Base-by-base conservation (phyloP, 495 filamentous ascomycete genomes). In the Aspergillus mulundensis region DNA sequence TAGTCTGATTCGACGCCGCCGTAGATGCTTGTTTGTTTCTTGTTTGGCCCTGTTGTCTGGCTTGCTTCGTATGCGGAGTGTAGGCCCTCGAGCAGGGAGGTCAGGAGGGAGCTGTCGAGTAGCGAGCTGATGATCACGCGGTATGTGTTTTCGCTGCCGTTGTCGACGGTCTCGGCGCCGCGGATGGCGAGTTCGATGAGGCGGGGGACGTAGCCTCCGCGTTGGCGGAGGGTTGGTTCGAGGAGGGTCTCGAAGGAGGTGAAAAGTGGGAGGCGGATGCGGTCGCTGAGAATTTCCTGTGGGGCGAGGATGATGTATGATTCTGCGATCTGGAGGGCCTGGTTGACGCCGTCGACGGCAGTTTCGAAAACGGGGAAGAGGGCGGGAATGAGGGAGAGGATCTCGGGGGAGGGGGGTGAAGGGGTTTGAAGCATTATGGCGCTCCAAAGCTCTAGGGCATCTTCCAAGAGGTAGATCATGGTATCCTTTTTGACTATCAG, bases 371-470 rank as follows among this genome's bases (percentile, higher is more conserved):
- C 80, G 0, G 86, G 84, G 46, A 95, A 80, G 0, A 90, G 79
- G 53, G 81, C 71, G 3, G 84, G 81, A 3, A 84, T 78, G 10
- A 96, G 82, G 23, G 80, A 74, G 5, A 91, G 69, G 15, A 96
- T 75, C 4, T 85, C 86, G 0, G 78, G 72, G 3, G 84, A 80
- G 12, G 88, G 75, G 0, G 89, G 86, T 5, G 81, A 68, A 5
- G 81, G 78, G 18, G 86, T 89, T 59, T 94, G 86, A 46, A 75
- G 71, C 21, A 96, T 66, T n/a, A 96, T 81, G 1, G 86, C 77
- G 16, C 81, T 76, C 91, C 91, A 96, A 20, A 98, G 81, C 28
- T 96, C 91, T 12, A 98, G 75, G 0, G 91, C 89, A 62, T 98
- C 94, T 55, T 97, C 94, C 11, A 95, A 79, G 7, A 97, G 84